These are phyloP conservation scores for Hanseniaspora lindneri DNA, from an alignment of 805 yeast species.

Conservation along the genomic window DNA sequence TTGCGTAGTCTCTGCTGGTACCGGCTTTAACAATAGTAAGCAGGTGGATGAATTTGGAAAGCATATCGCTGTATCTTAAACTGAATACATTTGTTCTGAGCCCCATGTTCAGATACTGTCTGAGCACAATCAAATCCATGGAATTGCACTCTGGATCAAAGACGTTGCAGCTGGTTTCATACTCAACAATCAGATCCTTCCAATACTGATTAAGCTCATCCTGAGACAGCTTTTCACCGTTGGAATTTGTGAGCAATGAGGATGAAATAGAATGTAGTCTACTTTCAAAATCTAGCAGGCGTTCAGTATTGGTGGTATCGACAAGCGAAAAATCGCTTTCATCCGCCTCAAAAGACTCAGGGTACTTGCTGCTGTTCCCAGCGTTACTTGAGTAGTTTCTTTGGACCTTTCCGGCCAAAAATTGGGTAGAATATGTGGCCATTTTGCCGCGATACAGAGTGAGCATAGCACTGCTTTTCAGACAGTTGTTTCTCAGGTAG, in stretches of 20 bases:
- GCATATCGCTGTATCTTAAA: slow-evolving; percentile 7
- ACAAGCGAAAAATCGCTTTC: neutral
- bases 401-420: neutral
- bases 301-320: slow-evolving; percentile 7
- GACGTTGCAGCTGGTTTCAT: slow-evolving; percentile 6
- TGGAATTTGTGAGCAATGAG: neutral
- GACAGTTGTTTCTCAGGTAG: too few species aligned
- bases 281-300: neutral
- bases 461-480: too few species aligned
- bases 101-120: slow-evolving; percentile 7
- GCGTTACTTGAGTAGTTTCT: neutral
- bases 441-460: too few species aligned
- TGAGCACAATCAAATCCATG: slow-evolving; percentile 7
- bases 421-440: neutral
- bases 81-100: neutral
- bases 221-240: neutral
- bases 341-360: neutral
- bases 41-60: slow-evolving; percentile 10
- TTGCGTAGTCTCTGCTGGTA: slow-evolving; percentile 8
- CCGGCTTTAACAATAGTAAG: slow-evolving; percentile 10
- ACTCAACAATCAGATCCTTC: slow-evolving; percentile 1
- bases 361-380: neutral
- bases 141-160: neutral
- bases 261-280: neutral
- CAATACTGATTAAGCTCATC: slow-evolving; percentile 8